Base-by-base conservation (phyloP, 345 rosid species). In the Citrus australasica region DNA sequence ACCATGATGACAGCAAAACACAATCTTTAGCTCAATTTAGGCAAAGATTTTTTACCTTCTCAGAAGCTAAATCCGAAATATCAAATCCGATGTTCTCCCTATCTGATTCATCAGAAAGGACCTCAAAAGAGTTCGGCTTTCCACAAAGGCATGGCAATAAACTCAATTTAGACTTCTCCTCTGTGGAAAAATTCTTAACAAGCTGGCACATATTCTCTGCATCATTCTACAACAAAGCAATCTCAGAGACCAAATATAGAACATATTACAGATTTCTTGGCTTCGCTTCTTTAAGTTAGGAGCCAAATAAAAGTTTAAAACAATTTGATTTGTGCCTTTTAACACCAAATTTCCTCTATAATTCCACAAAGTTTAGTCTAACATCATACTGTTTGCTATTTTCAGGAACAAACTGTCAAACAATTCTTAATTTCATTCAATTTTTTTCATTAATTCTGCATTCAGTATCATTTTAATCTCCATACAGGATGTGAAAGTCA, bases 191-290 rank as follows among this genome's bases (percentile, higher is more conserved):
- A 82, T 81, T 67, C 62, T 74, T 88, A 77, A 95, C 48, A 79
- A 83, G 79, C 73, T 71, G 82, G 81, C 86, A 86, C 85, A 91
- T 84, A 88, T 70, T 90, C 89, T 85, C 91, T 53, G 93, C 93
- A 76, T 96, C 92, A 81, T 51, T 61, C 98, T 95, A 83, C 79
- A 84, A 75, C 38, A 77, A 71, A 79, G 38, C 74, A 73, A 46
- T 21, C 30, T 62, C 74, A 64, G 71, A 68, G 19, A 78, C 53
- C 55, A 62, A 30, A 13, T n/a, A 24, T 19, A 7, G 37, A 46
- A 62, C 59, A 19, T 9, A 27, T 22, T 65, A 24, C 19, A 46
- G 21, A 67, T 19, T 51, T 51, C 22, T 48, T 38, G 4, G 6
- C 0, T 48, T 42, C 46, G 13, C 48, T 64, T 63, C 78, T 51